A percentile compares a stretch with the other conserved stretches of the same genome.
These are phyloP conservation scores for Phytophthora palmivora DNA, from an alignment of 352 stramenopile genomes.

Conservation along the genomic window DNA sequence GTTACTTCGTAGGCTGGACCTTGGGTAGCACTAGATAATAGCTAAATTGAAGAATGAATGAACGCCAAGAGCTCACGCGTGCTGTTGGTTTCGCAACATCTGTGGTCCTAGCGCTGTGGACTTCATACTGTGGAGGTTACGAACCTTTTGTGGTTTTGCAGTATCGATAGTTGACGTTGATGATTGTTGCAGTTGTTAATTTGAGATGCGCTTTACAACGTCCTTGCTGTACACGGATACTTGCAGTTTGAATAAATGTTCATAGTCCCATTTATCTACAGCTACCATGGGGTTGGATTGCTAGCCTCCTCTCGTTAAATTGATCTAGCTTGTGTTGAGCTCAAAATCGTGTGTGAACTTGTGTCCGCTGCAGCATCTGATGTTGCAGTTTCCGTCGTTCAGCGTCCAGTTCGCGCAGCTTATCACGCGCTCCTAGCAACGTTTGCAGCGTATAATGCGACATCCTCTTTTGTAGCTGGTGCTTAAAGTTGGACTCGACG, in stretches of 20 bases:
- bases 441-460: conserved; percentile 80
- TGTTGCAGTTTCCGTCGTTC: conserved; percentile 42
- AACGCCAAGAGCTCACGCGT: no score
- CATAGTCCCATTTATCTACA: conserved; percentile 9
- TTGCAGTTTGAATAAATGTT: neutral
- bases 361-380: neutral
- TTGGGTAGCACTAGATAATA: no score
- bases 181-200: no score
- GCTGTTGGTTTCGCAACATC: no score
- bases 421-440: conserved; percentile 62
- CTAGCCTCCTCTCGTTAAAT: neutral
- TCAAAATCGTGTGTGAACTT: neutral
- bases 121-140: no score
- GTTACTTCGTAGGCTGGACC: no score
- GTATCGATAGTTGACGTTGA: no score
- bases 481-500: conserved; percentile 77
- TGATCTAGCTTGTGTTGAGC: neutral
- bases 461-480: conserved; percentile 79
- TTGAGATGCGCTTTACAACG: no score
- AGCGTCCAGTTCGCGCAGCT: conserved; percentile 60
- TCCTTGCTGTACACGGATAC: no score
- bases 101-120: no score
- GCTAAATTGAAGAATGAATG: no score
- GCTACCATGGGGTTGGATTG: neutral
- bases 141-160: no score